Conservation (phyloP, 768 basidiomycete genomes). For the Amyloporia xantha region DNA sequence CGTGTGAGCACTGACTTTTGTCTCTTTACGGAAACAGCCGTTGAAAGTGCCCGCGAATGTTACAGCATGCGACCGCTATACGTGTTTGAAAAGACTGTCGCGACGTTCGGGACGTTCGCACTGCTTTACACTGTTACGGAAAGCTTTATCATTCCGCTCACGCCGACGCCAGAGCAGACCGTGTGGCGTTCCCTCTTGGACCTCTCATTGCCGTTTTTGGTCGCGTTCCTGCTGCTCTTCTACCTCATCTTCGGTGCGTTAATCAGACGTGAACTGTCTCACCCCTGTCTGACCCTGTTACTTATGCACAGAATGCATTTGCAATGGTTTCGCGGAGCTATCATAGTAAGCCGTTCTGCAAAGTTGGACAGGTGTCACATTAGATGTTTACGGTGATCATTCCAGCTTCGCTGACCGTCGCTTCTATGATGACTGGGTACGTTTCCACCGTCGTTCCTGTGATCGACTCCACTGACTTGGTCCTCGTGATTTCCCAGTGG, state of each 20-base stretch:
- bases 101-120: slow-evolving; percentile 94
- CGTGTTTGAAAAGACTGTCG: slow-evolving; percentile 61
- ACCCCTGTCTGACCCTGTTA: background rate
- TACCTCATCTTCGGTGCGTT: slow-evolving; percentile 75
- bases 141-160: slow-evolving; percentile 85
- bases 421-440: slow-evolving; percentile 95
- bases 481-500: slow-evolving; percentile 46
- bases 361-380: slow-evolving; percentile 3
- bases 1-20: too few relatives aligned
- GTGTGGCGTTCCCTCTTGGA: slow-evolving; percentile 76
- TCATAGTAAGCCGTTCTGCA: slow-evolving; percentile 52
- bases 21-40: too few relatives aligned
- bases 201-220: slow-evolving; percentile 89
- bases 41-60: too few relatives aligned
- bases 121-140: slow-evolving; percentile 93
- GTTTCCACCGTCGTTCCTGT: too few relatives aligned
- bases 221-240: slow-evolving; percentile 82
- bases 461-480: background rate
- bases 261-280: background rate
- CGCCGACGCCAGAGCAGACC: slow-evolving; percentile 60
- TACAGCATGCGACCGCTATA: slow-evolving; percentile 70
- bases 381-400: background rate
- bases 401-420: slow-evolving; percentile 90
- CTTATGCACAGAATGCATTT: slow-evolving; percentile 75
- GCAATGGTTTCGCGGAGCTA: slow-evolving; percentile 91